Evolutionary conservation across 805 yeast genomes (phyloP).

Genomic region (Wickerhamomyces chambardii): DNA sequence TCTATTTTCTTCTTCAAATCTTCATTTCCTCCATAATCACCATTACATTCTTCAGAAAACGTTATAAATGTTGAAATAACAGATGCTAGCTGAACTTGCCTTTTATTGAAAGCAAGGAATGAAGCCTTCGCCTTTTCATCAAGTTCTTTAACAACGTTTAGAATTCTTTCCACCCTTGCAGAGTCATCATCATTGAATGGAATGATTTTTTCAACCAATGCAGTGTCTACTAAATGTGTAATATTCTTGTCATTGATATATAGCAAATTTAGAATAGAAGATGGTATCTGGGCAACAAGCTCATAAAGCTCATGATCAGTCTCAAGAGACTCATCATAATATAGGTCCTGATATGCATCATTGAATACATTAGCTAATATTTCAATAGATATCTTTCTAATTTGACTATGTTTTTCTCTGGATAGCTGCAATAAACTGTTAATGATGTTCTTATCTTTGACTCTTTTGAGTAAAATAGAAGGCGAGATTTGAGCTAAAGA

Average conservation of each 20-base stretch:
- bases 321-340: not conserved
- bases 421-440: constrained; percentile 50
- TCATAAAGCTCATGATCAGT: constrained; percentile 14
- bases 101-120: constrained; percentile 55
- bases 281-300: constrained; percentile 43
- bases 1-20: constrained; percentile 28
- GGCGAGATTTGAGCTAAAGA: constrained; percentile 40
- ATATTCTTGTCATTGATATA: constrained; percentile 67
- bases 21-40: constrained; percentile 18
- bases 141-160: constrained; percentile 37
- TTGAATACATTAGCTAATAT: constrained; percentile 49
- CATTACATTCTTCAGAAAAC: constrained; percentile 35
- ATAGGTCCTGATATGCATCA: constrained; percentile 25
- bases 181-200: constrained; percentile 40
- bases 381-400: constrained; percentile 50
- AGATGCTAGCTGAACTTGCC: constrained; percentile 54
- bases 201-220: constrained; percentile 49
- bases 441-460: constrained; percentile 39
- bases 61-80: constrained; percentile 42
- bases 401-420: constrained; percentile 61
- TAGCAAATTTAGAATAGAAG: constrained; percentile 50
- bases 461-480: constrained; percentile 33
- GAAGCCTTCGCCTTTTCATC: constrained; percentile 53
- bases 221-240: constrained; percentile 54
- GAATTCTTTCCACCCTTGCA: constrained; percentile 43